Conservation (phyloP, 2,329 filamentous ascomycete species). For the Scedosporium apiospermum region DNA sequence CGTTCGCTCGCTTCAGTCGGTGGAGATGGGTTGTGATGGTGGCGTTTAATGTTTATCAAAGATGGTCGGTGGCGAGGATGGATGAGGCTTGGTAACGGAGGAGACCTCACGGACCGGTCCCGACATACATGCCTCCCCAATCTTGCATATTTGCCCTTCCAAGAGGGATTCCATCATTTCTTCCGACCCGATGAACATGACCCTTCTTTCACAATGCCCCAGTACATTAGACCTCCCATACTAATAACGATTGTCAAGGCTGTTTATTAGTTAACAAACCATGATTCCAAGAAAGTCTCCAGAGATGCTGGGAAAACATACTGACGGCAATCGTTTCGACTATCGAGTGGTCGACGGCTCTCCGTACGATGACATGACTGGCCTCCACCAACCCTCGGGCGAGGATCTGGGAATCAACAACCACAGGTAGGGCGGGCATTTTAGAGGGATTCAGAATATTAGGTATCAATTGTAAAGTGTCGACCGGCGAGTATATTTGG, state of each 20-base stretch:
- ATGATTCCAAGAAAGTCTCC: background rate
- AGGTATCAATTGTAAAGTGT: background rate
- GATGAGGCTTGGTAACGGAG: too few species aligned
- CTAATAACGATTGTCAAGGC: background rate
- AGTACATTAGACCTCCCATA: background rate
- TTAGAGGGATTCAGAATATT: background rate
- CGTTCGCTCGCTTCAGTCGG: too few species aligned
- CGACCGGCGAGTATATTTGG: background rate
- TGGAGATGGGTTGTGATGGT: too few species aligned
- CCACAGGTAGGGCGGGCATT: background rate
- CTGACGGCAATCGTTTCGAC: background rate
- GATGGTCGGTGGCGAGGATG: too few species aligned
- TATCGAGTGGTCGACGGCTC: background rate
- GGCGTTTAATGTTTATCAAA: too few species aligned
- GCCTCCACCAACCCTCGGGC: background rate
- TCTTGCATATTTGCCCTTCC: too few species aligned
- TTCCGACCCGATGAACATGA: background rate
- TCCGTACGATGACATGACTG: background rate
- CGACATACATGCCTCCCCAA: too few species aligned
- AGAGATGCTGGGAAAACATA: background rate
- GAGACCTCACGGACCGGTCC: too few species aligned
- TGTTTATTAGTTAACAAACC: background rate
- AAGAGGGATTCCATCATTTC: background rate
- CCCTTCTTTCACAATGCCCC: background rate
- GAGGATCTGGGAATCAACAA: background rate